A percentile compares a stretch with the other conserved stretches of the same genome.
Evolutionary conservation across 2,329 filamentous ascomycete species (phyloP).

Genomic region (Cryphonectria radicalis): DNA sequence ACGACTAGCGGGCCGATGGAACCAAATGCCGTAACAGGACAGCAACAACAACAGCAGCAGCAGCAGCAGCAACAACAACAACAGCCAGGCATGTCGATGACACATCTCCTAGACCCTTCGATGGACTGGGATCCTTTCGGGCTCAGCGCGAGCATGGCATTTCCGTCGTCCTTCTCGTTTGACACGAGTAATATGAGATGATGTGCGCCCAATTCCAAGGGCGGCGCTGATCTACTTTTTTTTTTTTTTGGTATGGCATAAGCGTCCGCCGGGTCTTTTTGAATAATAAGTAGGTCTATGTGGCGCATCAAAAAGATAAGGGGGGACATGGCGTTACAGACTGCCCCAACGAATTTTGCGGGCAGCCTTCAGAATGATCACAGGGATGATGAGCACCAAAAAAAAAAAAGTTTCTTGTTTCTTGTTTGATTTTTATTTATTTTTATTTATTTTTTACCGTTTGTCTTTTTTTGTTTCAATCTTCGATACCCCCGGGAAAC

Average conservation of each 20-base stretch:
- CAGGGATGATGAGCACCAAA: not conserved
- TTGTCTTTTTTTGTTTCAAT: constrained; percentile 3
- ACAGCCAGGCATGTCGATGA: constrained; percentile 67
- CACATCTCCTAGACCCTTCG: constrained; percentile 73
- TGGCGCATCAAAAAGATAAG: not conserved
- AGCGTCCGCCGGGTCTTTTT: not conserved
- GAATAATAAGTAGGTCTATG: not conserved
- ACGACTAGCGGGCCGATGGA: constrained; percentile 31
- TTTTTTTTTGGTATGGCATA: not conserved
- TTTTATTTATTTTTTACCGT: not conserved
- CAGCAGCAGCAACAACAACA: constrained; percentile 53
- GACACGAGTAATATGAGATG: constrained; percentile 61
- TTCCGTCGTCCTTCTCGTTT: constrained; percentile 82
- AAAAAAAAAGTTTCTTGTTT: constrained; percentile 22
- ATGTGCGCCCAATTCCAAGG: not conserved
- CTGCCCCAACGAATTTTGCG: not conserved
- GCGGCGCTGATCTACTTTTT: not conserved
- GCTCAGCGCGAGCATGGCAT: constrained; percentile 92
- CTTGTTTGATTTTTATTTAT: not conserved
- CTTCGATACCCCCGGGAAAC: constrained; percentile 28
- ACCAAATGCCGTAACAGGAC: constrained; percentile 20
- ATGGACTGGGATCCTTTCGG: constrained; percentile 94
- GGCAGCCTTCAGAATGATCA: not conserved
- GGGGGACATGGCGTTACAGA: not conserved
- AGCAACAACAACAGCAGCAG: constrained; percentile 43